Conservation (phyloP, 2,329 filamentous ascomycete genomes). For the Sporothrix euskadiensis region DNA sequence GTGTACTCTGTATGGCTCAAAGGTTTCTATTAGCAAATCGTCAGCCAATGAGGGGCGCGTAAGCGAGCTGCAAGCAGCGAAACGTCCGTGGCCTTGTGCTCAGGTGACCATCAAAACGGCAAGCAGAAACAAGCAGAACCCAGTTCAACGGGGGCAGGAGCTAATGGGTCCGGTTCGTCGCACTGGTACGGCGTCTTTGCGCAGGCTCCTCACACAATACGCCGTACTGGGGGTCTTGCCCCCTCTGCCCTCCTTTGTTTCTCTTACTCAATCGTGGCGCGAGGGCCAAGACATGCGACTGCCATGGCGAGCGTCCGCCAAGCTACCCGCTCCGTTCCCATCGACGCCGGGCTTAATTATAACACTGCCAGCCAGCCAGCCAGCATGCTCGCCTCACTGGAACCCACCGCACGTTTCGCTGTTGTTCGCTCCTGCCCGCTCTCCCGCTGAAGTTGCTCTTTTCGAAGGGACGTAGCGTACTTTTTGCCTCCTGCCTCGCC, state of each 20-base stretch:
- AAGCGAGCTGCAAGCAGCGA: conserved; percentile 10
- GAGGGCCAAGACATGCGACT: conserved; percentile 11
- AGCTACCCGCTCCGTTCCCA: background rate
- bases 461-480: background rate
- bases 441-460: background rate
- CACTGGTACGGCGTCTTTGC: conserved; percentile 11
- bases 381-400: background rate
- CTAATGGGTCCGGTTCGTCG: conserved; percentile 22
- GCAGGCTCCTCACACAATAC: conserved; percentile 4
- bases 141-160: background rate
- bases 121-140: background rate
- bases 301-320: background rate
- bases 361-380: background rate
- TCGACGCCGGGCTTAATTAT: background rate
- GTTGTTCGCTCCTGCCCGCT: conserved; percentile 11
- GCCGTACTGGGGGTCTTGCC: background rate
- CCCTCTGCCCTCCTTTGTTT: conserved; percentile 3
- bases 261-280: conserved; percentile 30
- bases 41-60: conserved; percentile 26
- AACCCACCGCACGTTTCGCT: background rate
- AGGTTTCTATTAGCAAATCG: conserved; percentile 33
- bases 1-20: background rate
- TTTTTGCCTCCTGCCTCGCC: conserved; percentile 27
- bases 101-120: conserved; percentile 24
- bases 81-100: conserved; percentile 23